Evolutionary conservation across 352 stramenopile species (phyloP).

Genomic region (Lagenidium giganteum): DNA sequence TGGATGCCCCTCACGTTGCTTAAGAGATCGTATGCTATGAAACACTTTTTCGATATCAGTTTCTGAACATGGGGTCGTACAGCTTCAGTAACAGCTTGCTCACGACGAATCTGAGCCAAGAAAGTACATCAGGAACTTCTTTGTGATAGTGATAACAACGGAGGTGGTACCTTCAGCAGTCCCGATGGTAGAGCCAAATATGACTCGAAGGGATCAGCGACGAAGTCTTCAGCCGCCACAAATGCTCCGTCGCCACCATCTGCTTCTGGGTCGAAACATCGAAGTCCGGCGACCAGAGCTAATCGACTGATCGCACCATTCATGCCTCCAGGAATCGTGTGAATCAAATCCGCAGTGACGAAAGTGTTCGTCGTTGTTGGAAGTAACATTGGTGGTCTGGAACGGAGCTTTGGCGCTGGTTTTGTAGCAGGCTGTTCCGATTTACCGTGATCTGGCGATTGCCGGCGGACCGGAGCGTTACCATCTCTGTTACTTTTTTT

Average conservation of each 20-base stretch:
- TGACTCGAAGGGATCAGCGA: slow-evolving; percentile 30
- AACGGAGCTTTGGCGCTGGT: not conserved
- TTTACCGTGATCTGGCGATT: not conserved
- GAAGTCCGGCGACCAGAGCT: slow-evolving; percentile 37
- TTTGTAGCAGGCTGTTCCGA: not conserved
- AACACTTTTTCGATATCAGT: slow-evolving; percentile 41
- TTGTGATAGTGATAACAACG: not conserved
- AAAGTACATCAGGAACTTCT: not conserved
- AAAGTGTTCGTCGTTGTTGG: slow-evolving; percentile 6
- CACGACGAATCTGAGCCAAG: slow-evolving; percentile 33
- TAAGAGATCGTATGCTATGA: slow-evolving; percentile 48
- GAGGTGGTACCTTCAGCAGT: slow-evolving; percentile 54
- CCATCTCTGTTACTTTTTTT: too few relatives aligned
- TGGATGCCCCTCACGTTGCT: slow-evolving; percentile 39
- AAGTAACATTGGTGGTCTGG: not conserved
- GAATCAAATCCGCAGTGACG: slow-evolving; percentile 39
- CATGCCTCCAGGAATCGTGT: slow-evolving; percentile 48
- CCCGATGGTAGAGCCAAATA: slow-evolving; percentile 28
- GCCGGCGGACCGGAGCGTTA: too few relatives aligned
- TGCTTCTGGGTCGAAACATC: slow-evolving; percentile 36
- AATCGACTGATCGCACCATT: slow-evolving; percentile 37
- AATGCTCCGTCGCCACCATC: slow-evolving; percentile 28
- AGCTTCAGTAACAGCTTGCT: slow-evolving; percentile 43
- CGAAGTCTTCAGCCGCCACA: slow-evolving; percentile 21
- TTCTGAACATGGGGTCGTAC: slow-evolving; percentile 27